Percentiles rank a stretch among this genome's conserved stretches.
These are phyloP conservation scores for Amorphotheca resinae DNA, from an alignment of 495 filamentous ascomycete genomes.

Conservation along the genomic window DNA sequence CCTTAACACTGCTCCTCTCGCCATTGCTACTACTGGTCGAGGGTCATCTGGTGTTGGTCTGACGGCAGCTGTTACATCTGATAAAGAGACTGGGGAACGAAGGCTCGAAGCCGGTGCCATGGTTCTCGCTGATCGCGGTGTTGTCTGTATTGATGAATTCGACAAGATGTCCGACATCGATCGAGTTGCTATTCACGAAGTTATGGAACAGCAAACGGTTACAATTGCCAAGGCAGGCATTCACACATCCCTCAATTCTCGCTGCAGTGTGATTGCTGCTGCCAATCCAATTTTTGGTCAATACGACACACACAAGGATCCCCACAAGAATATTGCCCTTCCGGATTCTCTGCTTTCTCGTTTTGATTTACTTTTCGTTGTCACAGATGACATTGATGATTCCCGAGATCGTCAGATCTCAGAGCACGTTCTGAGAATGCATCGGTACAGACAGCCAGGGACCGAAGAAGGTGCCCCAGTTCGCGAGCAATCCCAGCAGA, in stretches of 20 bases:
- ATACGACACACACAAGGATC: conserved; percentile 97
- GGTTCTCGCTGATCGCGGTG: conserved; percentile 93
- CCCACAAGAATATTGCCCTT: conserved; percentile 95
- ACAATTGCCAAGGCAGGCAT: conserved; percentile 99
- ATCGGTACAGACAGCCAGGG: conserved; percentile 87
- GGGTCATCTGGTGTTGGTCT: conserved; percentile 97
- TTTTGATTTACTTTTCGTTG: conserved; percentile 97
- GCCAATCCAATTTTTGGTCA: conserved; percentile 98
- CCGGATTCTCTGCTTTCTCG: conserved; percentile 94
- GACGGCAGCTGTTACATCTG: conserved; percentile 88
- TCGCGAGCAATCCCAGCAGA: conserved; percentile 73
- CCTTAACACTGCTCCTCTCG: conserved; percentile 90
- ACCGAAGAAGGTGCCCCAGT: conserved; percentile 93
- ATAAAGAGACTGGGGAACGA: conserved; percentile 96
- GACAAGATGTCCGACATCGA: conserved; percentile 99
- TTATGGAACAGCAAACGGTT: conserved; percentile 99
- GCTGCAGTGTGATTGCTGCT: conserved; percentile 92
- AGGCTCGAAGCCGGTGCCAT: conserved; percentile 95
- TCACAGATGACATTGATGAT: conserved; percentile 97
- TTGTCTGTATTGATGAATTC: conserved; percentile 99
- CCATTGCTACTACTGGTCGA: conserved; percentile 94
- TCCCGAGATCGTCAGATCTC: conserved; percentile 80
- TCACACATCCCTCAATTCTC: conserved; percentile 92
- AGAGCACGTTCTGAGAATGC: conserved; percentile 96
- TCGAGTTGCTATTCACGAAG: conserved; percentile 98